These are phyloP conservation scores for Marasmius sp. DNA, from an alignment of 1,284 basidiomycete genomes.

Conservation along the genomic window DNA sequence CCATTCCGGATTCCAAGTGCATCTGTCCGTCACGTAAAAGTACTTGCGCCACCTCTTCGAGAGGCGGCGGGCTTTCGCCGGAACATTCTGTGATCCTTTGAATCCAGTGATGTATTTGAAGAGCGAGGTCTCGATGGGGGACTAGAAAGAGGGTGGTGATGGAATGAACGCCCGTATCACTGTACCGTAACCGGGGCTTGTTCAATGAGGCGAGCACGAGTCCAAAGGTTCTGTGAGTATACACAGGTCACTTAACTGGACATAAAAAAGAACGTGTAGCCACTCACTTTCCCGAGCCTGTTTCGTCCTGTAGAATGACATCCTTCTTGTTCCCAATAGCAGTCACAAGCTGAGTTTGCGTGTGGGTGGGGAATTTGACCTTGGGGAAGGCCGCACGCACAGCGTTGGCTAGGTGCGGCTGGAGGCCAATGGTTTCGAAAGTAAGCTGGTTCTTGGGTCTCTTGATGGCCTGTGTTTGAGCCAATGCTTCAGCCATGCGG, in stretches of 20 bases:
- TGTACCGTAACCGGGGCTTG: constrained; percentile 39
- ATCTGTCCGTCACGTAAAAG: constrained; percentile 50
- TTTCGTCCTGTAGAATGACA: constrained; percentile 64
- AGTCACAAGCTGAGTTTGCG: constrained; percentile 61
- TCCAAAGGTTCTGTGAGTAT: constrained; percentile 63
- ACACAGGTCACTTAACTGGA: constrained; percentile 1
- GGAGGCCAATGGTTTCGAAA: constrained; percentile 54
- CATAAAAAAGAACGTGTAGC: constrained; percentile 12
- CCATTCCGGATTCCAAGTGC: constrained; percentile 36
- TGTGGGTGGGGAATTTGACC: constrained; percentile 54
- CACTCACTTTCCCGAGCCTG: constrained; percentile 76
- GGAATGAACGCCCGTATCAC: constrained; percentile 7
- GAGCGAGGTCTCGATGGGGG: constrained; percentile 73
- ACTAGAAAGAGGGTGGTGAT: constrained; percentile 63
- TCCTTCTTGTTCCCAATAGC: constrained; percentile 58
- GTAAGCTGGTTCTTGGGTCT: constrained; percentile 18
- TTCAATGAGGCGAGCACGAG: constrained; percentile 63
- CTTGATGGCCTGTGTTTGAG: constrained; percentile 5
- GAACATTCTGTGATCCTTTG: constrained; percentile 44
- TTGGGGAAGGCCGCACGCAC: constrained; percentile 62
- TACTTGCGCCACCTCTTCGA: constrained; percentile 55
- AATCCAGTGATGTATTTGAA: constrained; percentile 70
- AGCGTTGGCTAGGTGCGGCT: constrained; percentile 44
- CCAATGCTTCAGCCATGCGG: constrained; percentile 19
- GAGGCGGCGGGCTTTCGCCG: constrained; percentile 24